These are phyloP conservation scores for Dactylellina drechsleri DNA, from an alignment of 2,329 filamentous ascomycete species.

Conservation along the genomic window DNA sequence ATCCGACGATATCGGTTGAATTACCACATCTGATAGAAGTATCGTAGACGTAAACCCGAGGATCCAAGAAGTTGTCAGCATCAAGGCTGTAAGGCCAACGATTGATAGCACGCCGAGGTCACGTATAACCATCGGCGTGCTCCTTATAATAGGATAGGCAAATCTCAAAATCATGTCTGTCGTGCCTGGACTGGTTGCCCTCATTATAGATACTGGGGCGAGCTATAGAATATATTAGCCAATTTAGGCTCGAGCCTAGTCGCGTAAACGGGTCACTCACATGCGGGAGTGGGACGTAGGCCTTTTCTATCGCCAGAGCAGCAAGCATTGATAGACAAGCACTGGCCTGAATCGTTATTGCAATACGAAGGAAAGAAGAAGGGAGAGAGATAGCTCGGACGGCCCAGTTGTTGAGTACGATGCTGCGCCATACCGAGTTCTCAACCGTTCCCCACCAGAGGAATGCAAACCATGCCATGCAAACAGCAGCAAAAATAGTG, in stretches of 20 bases:
- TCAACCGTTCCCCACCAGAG: no score
- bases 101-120: background rate
- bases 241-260: no score
- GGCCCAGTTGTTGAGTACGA: no score
- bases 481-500: background rate
- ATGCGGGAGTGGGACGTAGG: constrained; percentile 16
- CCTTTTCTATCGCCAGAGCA: constrained; percentile 27
- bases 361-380: constrained; percentile 21
- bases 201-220: constrained; percentile 22
- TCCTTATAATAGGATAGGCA: background rate
- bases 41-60: constrained; percentile 19
- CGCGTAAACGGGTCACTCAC: background rate
- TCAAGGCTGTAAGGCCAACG: constrained; percentile 1
- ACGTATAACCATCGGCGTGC: background rate
- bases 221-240: constrained; percentile 6
- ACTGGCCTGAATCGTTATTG: constrained; percentile 6
- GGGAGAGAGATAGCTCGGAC: constrained; percentile 20
- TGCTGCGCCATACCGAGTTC: no score
- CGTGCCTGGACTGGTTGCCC: background rate
- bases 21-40: constrained; percentile 9
- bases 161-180: constrained; percentile 8
- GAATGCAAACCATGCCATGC: no score
- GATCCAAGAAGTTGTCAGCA: constrained; percentile 6
- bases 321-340: constrained; percentile 33
- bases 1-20: constrained; percentile 15